A percentile compares a stretch with the other conserved stretches of the same genome.
phyloP scores from a whole-genome alignment of 176 grass and related monocot species.

The Dendrocalamus sinicus region DNA sequence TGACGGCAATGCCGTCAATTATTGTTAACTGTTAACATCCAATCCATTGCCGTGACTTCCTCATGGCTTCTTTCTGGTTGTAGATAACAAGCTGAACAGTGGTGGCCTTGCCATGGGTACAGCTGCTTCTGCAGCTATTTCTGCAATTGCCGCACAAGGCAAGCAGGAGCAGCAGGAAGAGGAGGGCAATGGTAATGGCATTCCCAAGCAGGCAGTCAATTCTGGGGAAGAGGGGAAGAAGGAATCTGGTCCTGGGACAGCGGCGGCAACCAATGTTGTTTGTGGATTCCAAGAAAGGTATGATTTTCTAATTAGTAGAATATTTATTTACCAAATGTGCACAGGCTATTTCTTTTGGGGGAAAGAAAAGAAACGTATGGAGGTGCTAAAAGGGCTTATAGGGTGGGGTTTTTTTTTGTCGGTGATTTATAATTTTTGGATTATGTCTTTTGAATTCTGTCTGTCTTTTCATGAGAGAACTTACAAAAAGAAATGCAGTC shows the following conservation, averaged over 20 bases:
- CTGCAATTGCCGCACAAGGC: slow-evolving; percentile 30
- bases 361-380: slow-evolving; percentile 33
- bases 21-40: background rate
- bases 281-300: slow-evolving; percentile 76
- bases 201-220: slow-evolving; percentile 59
- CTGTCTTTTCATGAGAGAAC: no score
- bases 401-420: no score
- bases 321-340: slow-evolving; percentile 37
- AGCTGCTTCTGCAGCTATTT: slow-evolving; percentile 5
- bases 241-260: slow-evolving; percentile 48
- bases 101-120: slow-evolving; percentile 16
- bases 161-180: slow-evolving; percentile 12
- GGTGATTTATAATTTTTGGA: no score
- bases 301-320: slow-evolving; percentile 31
- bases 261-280: slow-evolving; percentile 50
- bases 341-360: slow-evolving; percentile 47
- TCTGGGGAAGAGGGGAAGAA: slow-evolving; percentile 45
- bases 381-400: no score
- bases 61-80: slow-evolving; percentile 45
- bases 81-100: slow-evolving; percentile 56
- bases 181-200: slow-evolving; percentile 6
- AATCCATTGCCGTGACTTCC: background rate
- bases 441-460: no score
- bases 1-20: background rate
- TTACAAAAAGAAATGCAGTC: no score